phyloP scores from a whole-genome alignment of 352 stramenopile species.

The Phytophthora sansomeana region DNA sequence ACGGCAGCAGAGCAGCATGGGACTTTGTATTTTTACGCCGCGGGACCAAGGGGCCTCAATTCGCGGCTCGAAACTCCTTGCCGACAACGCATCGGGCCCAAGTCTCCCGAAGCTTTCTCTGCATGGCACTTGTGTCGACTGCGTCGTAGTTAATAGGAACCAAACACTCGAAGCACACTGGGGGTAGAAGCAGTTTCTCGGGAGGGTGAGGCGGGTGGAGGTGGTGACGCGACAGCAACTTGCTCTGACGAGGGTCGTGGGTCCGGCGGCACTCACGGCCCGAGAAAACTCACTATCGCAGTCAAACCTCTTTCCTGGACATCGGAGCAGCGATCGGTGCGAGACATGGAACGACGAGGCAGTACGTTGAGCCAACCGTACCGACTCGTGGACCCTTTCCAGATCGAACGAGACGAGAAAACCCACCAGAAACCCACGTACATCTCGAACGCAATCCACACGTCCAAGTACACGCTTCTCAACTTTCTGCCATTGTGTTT shows the following conservation, averaged over 20 bases:
- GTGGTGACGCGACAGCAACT: conserved; percentile 6
- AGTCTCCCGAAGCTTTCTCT: conserved; percentile 12
- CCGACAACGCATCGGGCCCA: conserved; percentile 13
- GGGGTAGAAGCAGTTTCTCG: conserved; percentile 18
- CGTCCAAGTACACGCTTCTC: conserved; percentile 91
- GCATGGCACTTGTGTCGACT: conserved; percentile 23
- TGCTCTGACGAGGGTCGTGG: conserved; percentile 21
- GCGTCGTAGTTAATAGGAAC: conserved; percentile 8
- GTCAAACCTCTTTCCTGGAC: conserved; percentile 30
- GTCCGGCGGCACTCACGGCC: conserved; percentile 27
- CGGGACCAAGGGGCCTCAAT: conserved; percentile 17
- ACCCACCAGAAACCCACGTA: conserved; percentile 65
- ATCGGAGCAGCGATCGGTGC: conserved; percentile 1
- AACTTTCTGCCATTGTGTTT: conserved; percentile 80
- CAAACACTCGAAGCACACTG: conserved; percentile 28
- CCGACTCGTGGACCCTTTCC: conserved; percentile 73
- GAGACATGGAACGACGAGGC: conserved; percentile 36
- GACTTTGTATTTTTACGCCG: conserved; percentile 25
- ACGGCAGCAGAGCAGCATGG: conserved; percentile 26
- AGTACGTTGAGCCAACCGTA: conserved; percentile 37
- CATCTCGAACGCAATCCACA: conserved; percentile 86
- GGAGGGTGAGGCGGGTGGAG: conserved; percentile 20
- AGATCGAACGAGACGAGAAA: conserved; percentile 57
- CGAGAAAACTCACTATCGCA: conserved; percentile 39
- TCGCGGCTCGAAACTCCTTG: conserved; percentile 27